These are phyloP conservation scores for Saccharomycopsis schoenii DNA, from an alignment of 805 yeast genomes.

Conservation along the genomic window DNA sequence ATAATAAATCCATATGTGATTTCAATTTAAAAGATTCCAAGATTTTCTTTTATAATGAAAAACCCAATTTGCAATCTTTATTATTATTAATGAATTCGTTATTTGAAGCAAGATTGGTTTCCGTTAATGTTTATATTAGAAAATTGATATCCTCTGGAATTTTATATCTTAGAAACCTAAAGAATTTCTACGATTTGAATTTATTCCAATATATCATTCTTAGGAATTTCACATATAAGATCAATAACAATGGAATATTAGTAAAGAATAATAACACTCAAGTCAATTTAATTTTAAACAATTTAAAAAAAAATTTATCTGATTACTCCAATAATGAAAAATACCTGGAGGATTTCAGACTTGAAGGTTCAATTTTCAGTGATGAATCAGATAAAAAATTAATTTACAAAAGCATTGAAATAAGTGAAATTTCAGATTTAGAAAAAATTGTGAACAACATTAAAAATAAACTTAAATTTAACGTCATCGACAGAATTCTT, in stretches of 20 bases:
- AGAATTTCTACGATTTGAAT: conserved; percentile 27
- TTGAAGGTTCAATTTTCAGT: conserved; percentile 1
- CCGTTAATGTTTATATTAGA: conserved; percentile 61
- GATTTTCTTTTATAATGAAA: not conserved
- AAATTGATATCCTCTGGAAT: conserved; percentile 80
- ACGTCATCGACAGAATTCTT: not conserved
- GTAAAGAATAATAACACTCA: conserved; percentile 36
- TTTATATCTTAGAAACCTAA: conserved; percentile 42
- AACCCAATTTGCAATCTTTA: conserved; percentile 23
- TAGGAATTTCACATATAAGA: conserved; percentile 9
- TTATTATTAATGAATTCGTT: conserved; percentile 44
- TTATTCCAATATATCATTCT: conserved; percentile 19
- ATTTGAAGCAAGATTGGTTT: conserved; percentile 37
- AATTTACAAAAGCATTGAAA: not conserved
- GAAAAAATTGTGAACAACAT: not conserved
- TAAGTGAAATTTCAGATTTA: not conserved
- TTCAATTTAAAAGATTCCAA: not conserved
- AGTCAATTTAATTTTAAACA: conserved; percentile 44
- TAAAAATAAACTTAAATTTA: not conserved
- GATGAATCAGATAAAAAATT: not conserved
- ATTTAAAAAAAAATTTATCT: conserved; percentile 25
- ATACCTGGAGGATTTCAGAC: not conserved
- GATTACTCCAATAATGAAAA: not conserved
- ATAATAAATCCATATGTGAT: not conserved
- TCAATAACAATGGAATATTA: conserved; percentile 4